Percentiles rank a stretch among this genome's conserved stretches.
phyloP scores from a whole-genome alignment of 2,329 filamentous ascomycete species.

The Colletotrichum godetiae region DNA sequence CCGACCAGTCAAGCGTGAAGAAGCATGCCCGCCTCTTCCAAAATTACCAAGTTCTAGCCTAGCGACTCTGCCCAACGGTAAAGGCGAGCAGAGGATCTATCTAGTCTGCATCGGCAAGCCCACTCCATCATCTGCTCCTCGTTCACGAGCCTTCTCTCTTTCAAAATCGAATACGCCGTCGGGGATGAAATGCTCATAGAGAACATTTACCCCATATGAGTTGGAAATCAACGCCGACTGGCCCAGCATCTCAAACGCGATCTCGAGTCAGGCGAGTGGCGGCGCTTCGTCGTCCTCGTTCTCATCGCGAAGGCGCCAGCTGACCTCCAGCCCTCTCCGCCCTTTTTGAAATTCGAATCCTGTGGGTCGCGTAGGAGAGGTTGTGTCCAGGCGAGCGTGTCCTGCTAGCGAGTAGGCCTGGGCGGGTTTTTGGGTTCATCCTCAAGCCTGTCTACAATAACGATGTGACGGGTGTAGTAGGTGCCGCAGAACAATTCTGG shows the following conservation, averaged over 20 bases:
- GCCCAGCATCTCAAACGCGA: not conserved
- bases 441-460: not conserved
- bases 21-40: not conserved
- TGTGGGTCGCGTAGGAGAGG: not conserved
- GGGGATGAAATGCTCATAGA: not conserved
- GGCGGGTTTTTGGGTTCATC: not conserved
- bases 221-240: not conserved
- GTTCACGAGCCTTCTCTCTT: not conserved
- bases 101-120: not conserved
- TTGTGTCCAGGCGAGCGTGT: not conserved
- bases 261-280: not conserved
- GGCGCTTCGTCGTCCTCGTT: not conserved
- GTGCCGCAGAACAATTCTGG: not conserved
- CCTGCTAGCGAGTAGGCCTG: not conserved
- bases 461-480: not conserved
- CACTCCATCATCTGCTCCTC: not conserved
- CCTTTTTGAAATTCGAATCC: no score
- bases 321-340: not conserved
- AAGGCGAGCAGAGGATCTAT: not conserved
- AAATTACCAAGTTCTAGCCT: not conserved
- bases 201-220: not conserved
- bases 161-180: constrained; percentile 2
- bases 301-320: not conserved
- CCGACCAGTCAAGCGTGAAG: not conserved
- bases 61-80: not conserved